phyloP scores from a whole-genome alignment of 768 basidiomycete species.

The Obba rivulosa region DNA sequence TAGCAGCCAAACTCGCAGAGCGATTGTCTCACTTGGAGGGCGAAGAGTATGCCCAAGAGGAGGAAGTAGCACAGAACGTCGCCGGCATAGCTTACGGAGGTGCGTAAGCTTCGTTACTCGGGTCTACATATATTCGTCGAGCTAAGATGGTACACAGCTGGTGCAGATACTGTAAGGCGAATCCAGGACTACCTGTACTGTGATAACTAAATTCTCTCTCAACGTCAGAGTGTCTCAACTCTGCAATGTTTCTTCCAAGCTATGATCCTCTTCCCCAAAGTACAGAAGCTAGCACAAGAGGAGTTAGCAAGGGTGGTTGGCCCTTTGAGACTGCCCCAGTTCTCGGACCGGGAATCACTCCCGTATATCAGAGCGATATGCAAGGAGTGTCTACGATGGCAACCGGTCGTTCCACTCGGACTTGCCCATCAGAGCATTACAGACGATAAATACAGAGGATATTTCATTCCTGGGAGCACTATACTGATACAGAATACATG shows the following conservation, averaged over 20 bases:
- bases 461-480: background rate
- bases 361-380: conserved; percentile 55
- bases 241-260: conserved; percentile 48
- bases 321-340: conserved; percentile 47
- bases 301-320: conserved; percentile 61
- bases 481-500: background rate
- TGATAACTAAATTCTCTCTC: background rate
- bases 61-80: conserved; percentile 59
- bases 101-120: background rate
- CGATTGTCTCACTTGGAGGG: no score
- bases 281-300: conserved; percentile 49
- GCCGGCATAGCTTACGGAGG: conserved; percentile 14
- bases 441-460: background rate
- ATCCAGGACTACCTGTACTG: background rate
- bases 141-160: background rate
- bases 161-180: conserved; percentile 15
- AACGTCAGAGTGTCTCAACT: conserved; percentile 25
- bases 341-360: conserved; percentile 46
- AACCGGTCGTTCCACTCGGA: background rate
- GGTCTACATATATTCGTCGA: no score
- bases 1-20: no score
- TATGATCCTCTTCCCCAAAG: conserved; percentile 55
- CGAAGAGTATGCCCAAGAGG: conserved; percentile 33
- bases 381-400: conserved; percentile 49
- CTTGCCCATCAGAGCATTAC: background rate